Conservation (phyloP, 23 red algal genomes). For the Pyropia yezoensis region DNA sequence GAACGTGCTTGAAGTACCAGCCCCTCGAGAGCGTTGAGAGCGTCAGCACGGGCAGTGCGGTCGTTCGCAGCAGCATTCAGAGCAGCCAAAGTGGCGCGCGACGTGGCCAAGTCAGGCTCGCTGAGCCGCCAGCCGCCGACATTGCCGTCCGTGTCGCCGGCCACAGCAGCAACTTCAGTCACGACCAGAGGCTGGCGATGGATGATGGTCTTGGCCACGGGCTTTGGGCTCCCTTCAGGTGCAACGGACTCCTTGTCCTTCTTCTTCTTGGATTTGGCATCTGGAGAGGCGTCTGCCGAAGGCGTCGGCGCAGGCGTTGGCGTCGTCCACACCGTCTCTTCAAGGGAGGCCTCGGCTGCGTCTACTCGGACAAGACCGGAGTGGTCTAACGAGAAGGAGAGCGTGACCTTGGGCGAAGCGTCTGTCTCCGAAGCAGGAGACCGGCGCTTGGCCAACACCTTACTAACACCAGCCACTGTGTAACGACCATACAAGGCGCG, state of each 20-base stretch:
- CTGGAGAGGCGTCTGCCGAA: no score
- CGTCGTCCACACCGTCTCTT: no score
- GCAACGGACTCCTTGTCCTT: no score
- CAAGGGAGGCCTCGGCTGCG: no score
- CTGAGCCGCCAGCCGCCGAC: conserved; percentile 39
- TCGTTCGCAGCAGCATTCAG: conserved; percentile 61
- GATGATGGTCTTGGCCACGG: conserved; percentile 22
- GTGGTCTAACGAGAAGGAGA: conserved; percentile 39
- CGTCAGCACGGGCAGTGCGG: conserved; percentile 59
- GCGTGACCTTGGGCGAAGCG: conserved; percentile 27
- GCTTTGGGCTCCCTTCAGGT: no score
- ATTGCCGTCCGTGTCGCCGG: conserved; percentile 1
- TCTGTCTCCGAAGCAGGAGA: conserved; percentile 22
- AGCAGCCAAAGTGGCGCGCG: conserved; percentile 31
- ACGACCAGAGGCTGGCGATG: conserved; percentile 34
- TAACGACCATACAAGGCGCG: conserved; percentile 44
- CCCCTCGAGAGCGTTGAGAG: conserved; percentile 77
- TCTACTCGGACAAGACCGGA: conserved; percentile 36
- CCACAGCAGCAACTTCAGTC: conserved; percentile 4
- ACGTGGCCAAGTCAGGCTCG: conserved; percentile 21
- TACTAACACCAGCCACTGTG: conserved; percentile 33
- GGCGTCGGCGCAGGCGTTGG: no score
- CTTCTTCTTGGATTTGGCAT: no score
- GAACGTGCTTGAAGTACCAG: conserved; percentile 56
- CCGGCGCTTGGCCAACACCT: conserved; percentile 57